Base-by-base conservation (phyloP, 2,329 filamentous ascomycete species). In the Fusarium neocosmosporiellum region DNA sequence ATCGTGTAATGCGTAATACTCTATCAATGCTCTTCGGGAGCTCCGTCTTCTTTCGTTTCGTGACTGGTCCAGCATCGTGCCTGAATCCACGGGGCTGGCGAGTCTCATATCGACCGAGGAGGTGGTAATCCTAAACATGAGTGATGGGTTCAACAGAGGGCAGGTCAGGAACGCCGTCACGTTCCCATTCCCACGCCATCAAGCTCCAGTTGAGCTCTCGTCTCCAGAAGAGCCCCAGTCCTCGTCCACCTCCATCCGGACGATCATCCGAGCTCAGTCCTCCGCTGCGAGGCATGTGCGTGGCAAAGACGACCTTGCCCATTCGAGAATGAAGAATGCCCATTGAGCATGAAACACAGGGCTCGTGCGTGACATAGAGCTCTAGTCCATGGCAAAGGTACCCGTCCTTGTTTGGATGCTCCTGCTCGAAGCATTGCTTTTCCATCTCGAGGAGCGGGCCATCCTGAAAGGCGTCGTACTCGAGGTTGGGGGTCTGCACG, bases 271-370 rank as follows among this genome's bases (percentile, higher is more conserved):
- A 92, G 77, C 92, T 93, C 84, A 98, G 86, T 48, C 94, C 95
- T 58, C 96, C 96, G 14, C 93, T 97, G 71, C 90, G 84, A 54
- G 89, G 88, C 93, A 97, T 96, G 63, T 93, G 89, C 70, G 91
- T 88, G 71, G 90, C 90, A 82, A 98, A 97, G 41, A 97, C 88
- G 59, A 95, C 93, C 61, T 93, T 91, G 50, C 94, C 92, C 87
- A 99, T 98, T 59, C 96, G 90, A 10, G 96, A 98, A 80, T 98
- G 95, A 24, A 98, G 87, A 75, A 98, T 93, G 2, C 94, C 96
- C 96, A 98, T 98, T 37, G 93, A 94, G 83, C 96, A 99, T 89
- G 97, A 97, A 68, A 97, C 89, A 80, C 96, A 99, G 7, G 96
- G 96, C 83, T 99, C 96, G 79, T 98, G 95, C 3, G 95, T 98